Evolutionary conservation across 164 flowering plant genomes (phyloP).

Genomic region (Vitis labrusca): DNA sequence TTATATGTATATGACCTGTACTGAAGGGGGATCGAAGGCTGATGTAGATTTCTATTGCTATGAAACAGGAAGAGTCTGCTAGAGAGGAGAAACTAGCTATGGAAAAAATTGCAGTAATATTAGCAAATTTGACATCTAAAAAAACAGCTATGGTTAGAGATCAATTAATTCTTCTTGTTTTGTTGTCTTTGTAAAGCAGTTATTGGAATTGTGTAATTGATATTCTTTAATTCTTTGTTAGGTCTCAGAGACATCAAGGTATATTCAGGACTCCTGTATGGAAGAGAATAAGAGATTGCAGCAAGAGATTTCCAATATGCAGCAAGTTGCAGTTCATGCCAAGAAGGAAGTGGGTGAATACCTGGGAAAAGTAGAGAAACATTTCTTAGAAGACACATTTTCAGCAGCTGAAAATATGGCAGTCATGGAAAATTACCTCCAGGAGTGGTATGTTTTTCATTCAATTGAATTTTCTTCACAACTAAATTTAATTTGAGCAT

Average conservation of each 20-base stretch:
- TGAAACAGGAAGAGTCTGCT: slow-evolving; percentile 68
- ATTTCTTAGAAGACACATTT: slow-evolving; percentile 53
- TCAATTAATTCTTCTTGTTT: not conserved
- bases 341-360: slow-evolving; percentile 43
- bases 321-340: slow-evolving; percentile 43
- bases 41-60: slow-evolving; percentile 8
- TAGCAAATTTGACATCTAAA: slow-evolving; percentile 50
- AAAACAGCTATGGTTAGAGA: slow-evolving; percentile 52
- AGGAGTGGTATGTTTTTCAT: slow-evolving; percentile 50
- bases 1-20: not conserved
- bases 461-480: not conserved
- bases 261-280: slow-evolving; percentile 31
- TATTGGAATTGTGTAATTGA: not conserved
- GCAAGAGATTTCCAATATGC: slow-evolving; percentile 49
- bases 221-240: slow-evolving; percentile 16
- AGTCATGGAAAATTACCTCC: slow-evolving; percentile 40
- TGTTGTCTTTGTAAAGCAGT: not conserved
- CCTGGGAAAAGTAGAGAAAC: slow-evolving; percentile 36
- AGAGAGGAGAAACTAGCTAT: slow-evolving; percentile 70
- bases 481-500: no score
- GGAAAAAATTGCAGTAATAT: slow-evolving; percentile 58
- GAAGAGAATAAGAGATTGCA: slow-evolving; percentile 43
- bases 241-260: slow-evolving; percentile 63
- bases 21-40: not conserved
- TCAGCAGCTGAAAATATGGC: slow-evolving; percentile 45